Base-by-base conservation (phyloP, 306 rosid species). In the Geum urbanum region DNA sequence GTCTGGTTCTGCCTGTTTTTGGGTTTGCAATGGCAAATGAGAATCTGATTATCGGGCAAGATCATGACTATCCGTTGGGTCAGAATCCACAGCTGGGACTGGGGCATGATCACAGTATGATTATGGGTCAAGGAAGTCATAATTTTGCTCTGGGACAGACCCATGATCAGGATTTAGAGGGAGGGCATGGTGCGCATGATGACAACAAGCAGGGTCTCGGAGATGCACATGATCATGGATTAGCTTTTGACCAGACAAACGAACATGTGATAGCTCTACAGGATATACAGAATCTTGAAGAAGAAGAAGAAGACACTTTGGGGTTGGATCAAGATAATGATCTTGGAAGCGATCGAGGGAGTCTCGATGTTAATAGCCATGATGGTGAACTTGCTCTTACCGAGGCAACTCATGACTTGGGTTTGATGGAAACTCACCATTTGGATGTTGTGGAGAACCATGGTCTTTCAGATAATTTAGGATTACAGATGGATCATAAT, bases 381-480 rank as follows among this genome's bases (percentile, higher is more conserved):
- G 77, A 70, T 22, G 15, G 60, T 41, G 48, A 46, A 15, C 78
- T 83, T 58, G 72, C 71, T 63, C 75, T 40, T 67, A 50, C 67
- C 3, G 72, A 11, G 72, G 77, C 66, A 52, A 46, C 67, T 35
- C 81, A 75, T 9, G 86, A 72, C 56, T 24, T 75, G 67, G 78
- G 55, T 67, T 67, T 86, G 61, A 82, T 83, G 2, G 75, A 76
- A 61, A 71, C 69, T 79, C 80, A 62, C 56, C 83, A 78, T 66
- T 67, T 80, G 72, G 79, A 55, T 80, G 74, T 75, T 55, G 63
- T 69, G 18, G 85, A 84, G 73, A 75, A 46, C 50, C 72, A 77
- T 14, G 78, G 76, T 67, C 72, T 77, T 78, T 81, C 80, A 24
- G 82, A 68, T 40, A 84, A 77, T 56, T 69, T 78, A 18, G 85